Conservation (phyloP, 495 filamentous ascomycete species). For the Massariosphaeria phaeospora region DNA sequence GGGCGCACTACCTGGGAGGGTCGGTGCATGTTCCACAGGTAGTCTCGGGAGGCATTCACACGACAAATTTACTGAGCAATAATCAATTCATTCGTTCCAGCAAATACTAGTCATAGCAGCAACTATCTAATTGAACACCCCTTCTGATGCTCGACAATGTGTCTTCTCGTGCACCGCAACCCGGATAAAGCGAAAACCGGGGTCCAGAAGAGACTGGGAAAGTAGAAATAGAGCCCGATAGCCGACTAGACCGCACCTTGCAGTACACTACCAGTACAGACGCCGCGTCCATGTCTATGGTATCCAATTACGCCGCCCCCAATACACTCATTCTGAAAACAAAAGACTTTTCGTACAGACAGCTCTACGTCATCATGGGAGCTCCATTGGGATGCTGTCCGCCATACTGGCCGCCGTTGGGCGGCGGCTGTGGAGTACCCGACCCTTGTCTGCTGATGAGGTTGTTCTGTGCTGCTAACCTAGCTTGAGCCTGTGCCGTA, state of each 20-base stretch:
- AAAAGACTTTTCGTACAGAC: too few relatives aligned
- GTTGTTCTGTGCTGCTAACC: slow-evolving; percentile 31
- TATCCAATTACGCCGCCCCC: slow-evolving; percentile 2
- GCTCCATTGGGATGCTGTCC: slow-evolving; percentile 9
- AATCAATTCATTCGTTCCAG: too few relatives aligned
- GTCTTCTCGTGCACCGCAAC: too few relatives aligned
- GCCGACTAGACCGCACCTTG: neutral
- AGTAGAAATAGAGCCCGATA: neutral
- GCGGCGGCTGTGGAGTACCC: slow-evolving; percentile 30
- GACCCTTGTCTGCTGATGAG: slow-evolving; percentile 22
- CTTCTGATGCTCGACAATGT: too few relatives aligned
- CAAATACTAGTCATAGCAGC: too few relatives aligned
- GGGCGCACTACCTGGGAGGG: too few relatives aligned
- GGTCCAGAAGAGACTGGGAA: too few relatives aligned
- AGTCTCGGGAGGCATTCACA: too few relatives aligned
- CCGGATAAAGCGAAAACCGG: too few relatives aligned
- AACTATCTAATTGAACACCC: too few relatives aligned
- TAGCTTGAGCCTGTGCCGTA: slow-evolving; percentile 31
- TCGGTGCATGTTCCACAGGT: too few relatives aligned
- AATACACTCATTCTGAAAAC: neutral
- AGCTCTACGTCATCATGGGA: slow-evolving; percentile 20
- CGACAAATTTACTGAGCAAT: too few relatives aligned
- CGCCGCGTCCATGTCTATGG: neutral
- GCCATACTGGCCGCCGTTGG: slow-evolving; percentile 13
- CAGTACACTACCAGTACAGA: neutral